These are phyloP conservation scores for Tolypocladium guangdongense DNA, from an alignment of 2,329 filamentous ascomycete species.

Conservation along the genomic window DNA sequence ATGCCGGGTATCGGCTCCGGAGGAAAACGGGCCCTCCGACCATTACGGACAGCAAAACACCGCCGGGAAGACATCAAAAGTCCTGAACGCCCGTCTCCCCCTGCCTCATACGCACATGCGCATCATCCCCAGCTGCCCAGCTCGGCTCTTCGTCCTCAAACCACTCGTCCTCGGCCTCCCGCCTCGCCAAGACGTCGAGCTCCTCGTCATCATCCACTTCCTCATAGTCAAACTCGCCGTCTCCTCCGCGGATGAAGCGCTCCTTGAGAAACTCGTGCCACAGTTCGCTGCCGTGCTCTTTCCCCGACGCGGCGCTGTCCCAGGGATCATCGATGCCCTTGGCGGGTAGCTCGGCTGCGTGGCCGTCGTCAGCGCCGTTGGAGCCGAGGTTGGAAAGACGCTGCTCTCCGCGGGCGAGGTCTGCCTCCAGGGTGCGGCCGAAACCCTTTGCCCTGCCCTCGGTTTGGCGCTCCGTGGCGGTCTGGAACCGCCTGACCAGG, in stretches of 20 bases:
- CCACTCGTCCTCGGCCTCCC: constrained; percentile 62
- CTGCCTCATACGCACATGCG: constrained; percentile 16
- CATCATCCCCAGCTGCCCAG: constrained; percentile 40
- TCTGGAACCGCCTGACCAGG: constrained; percentile 67
- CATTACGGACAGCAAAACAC: not conserved
- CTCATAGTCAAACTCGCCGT: constrained; percentile 69
- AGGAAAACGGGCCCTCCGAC: too few species aligned
- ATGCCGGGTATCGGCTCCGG: too few species aligned
- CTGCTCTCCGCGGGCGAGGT: constrained; percentile 65
- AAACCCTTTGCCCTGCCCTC: constrained; percentile 69
- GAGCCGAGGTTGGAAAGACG: constrained; percentile 49
- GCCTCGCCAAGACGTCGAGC: constrained; percentile 50
- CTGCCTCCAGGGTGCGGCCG: constrained; percentile 66
- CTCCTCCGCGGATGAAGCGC: constrained; percentile 64
- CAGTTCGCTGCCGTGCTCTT: constrained; percentile 53
- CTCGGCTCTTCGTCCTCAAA: constrained; percentile 70
- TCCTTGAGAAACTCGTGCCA: constrained; percentile 65
- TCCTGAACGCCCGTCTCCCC: constrained; percentile 66
- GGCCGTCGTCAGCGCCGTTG: constrained; percentile 32
- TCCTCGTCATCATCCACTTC: constrained; percentile 61
- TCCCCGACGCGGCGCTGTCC: constrained; percentile 22
- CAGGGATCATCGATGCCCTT: constrained; percentile 10
- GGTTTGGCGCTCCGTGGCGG: constrained; percentile 58
- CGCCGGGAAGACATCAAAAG: constrained; percentile 34
- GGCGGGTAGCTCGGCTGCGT: not conserved